Evolutionary conservation across 129 eudicot species (phyloP), one percentile per base, ranked within the genome.

Genomic region (Arctium minus): DNA sequence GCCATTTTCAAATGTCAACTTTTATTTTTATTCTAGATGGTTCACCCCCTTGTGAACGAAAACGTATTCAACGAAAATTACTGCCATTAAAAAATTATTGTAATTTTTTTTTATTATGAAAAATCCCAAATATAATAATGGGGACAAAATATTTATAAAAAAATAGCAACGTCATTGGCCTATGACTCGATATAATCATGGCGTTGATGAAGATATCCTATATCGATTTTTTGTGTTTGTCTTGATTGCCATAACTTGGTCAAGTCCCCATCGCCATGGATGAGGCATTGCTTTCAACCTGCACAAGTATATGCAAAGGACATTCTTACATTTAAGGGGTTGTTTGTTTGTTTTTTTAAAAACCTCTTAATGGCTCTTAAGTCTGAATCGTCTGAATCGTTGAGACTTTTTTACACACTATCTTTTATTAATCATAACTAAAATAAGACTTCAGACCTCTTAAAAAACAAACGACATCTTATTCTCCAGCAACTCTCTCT

Each of bases 211-310:
- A 84, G 74, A 78, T 72, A 84, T 39, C 83, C 77, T 78, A 83
- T 40, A 83, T 71, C 82, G 69, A 78, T 83, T 77, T 78, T 38
- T 73, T 83, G 73, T 77, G 27, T 83, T 72, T 83, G 86, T 83
- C 72, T 83, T 62, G 40, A 83, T 83, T 83, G 69, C 74, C 82
- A 8, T 44, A 84, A 78, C 78, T 78, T 84, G 44, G 86, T 84
- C 86, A 84, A 78, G 86, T 84, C 86, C 79, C 79, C 70, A 78
- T 84, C 86, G 86, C 86, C 86, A 72, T 72, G 83, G 74, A 62
- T 78, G 83, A 56, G 68, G 79, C 65, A 84, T 78, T 84, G 86
- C 82, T 84, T 78, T 84, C 86, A 84, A 84, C 75, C 86, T 84
- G 79, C 70, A 84, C 64, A 67, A 44, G 1, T n/a, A n/a, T n/a